Conservation (phyloP, 2,329 filamentous ascomycete genomes). For the Talaromyces islandicus region DNA sequence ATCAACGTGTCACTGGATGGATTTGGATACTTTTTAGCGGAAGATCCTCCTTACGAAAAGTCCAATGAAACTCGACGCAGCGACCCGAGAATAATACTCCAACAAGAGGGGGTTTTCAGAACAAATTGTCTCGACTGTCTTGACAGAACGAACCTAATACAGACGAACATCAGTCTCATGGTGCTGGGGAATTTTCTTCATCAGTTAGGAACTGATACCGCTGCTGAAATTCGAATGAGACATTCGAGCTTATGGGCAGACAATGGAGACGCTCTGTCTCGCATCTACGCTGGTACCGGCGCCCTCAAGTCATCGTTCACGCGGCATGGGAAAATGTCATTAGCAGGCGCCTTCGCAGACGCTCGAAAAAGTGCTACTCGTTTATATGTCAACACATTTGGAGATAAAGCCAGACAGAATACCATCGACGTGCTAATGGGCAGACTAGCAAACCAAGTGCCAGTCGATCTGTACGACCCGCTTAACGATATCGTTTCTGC, state of each 20-base stretch:
- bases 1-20: slow-evolving; percentile 74
- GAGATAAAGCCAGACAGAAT: slow-evolving; percentile 85
- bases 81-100: slow-evolving; percentile 62
- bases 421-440: slow-evolving; percentile 93
- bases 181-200: slow-evolving; percentile 76
- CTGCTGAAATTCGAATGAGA: slow-evolving; percentile 80
- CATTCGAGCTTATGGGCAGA: slow-evolving; percentile 96
- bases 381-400: slow-evolving; percentile 96
- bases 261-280: slow-evolving; percentile 88
- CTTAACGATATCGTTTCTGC: slow-evolving; percentile 83
- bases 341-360: slow-evolving; percentile 91
- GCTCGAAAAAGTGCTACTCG: slow-evolving; percentile 89
- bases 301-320: slow-evolving; percentile 95
- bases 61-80: slow-evolving; percentile 26
- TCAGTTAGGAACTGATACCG: slow-evolving; percentile 63
- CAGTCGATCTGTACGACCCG: slow-evolving; percentile 85
- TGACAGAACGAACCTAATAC: slow-evolving; percentile 91
- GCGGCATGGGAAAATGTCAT: slow-evolving; percentile 87
- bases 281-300: slow-evolving; percentile 94
- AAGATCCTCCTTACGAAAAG: slow-evolving; percentile 47
- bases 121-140: slow-evolving; percentile 96
- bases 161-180: slow-evolving; percentile 93
- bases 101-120: slow-evolving; percentile 92
- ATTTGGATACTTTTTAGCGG: slow-evolving; percentile 87
- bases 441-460: slow-evolving; percentile 71